phyloP scores from a whole-genome alignment of 176 grass and related monocot genomes.

The bread wheat (Triticum aestivum) region IWGSC_CS_RefSeq_v2.1 NC_057807.1:609847764-609848263 shows the following conservation, averaged over 20 bases:
- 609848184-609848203: not conserved
- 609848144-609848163: not conserved
- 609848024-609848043: not conserved
- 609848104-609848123: not conserved
- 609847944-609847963: not conserved
- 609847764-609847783: constrained; percentile 76
- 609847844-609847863: constrained; percentile 1
- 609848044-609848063: not conserved
- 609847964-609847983: not conserved
- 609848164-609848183: not conserved
- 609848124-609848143: not conserved
- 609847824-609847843: constrained; percentile 38
- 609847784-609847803: constrained; percentile 94
- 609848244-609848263: not conserved
- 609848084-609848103: not conserved
- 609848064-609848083: not conserved
- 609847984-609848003: not conserved
- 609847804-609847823: constrained; percentile 91
- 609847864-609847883: not conserved
- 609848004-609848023: not conserved
- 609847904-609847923: not conserved
- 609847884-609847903: not conserved
- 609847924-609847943: not conserved
- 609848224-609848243: not conserved
- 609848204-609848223: not conserved